Base-by-base conservation (phyloP, 495 filamentous ascomycete species). In the Paragyromitra xinjiangensis region DNA sequence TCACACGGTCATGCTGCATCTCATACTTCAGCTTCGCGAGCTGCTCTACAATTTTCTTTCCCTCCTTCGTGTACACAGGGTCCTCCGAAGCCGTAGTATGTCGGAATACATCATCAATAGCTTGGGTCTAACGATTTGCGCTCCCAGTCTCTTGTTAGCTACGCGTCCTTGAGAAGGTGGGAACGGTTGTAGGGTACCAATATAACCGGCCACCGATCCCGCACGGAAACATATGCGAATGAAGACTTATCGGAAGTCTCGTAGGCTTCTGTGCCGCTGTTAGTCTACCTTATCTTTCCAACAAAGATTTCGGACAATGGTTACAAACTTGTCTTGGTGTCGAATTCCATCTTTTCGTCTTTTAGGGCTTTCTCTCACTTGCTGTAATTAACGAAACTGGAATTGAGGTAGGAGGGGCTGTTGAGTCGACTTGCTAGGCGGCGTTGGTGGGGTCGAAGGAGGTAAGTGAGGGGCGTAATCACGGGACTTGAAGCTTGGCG, bases 21-120 rank as follows among this genome's bases (percentile, higher is more conserved):
- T 99, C 95, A 84, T 98, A 97, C 85, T 99, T 99, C 75, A 99
- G 87, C 80, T 87, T 89, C 14, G 92, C 91, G 1, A 99, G 86
- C 66, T 91, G 88, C 83, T 90, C 90, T 48, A 97, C 88, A 73
- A 99, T 95, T 74, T 83, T 85, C 85, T 97, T 97, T 73, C 95
- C 95, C 80, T 99, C 95, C 34, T 87, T 88, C 16, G 84, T 83
- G 83, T 92, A 92, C 50, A 88, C 89, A 1, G 88, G 82, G 44
- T 92, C 89, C 12, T 86, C 85, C 26, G 88, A 87, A 37, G 86
- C 85, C 24, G 87, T 87, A 0, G 93, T 90, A 22, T 92, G 88
- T 4, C 92, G 92, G 84, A 97, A 94, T 24, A 95, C 87, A 83
- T 98, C 94, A 83, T 98, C 95, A 83, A 99, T 97, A 37, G 92